Conservation (phyloP, 768 basidiomycete species). For the Mycena rosella region DNA sequence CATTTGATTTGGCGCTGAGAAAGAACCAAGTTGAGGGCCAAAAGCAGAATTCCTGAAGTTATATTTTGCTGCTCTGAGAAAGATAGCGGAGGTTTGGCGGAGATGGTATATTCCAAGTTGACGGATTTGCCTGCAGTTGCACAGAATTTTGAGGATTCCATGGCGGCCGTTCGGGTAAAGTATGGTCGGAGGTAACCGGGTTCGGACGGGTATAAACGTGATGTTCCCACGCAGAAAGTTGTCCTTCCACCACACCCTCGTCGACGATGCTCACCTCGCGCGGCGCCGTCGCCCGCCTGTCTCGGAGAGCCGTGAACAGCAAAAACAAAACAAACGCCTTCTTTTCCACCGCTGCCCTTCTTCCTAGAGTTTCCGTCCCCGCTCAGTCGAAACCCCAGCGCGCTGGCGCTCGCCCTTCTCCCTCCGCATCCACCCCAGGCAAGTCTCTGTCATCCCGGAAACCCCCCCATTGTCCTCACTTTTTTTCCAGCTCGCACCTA, state of each 20-base stretch:
- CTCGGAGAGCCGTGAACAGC: constrained; percentile 83
- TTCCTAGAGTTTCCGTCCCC: constrained; percentile 66
- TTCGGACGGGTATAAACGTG: neutral
- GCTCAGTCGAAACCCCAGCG: constrained; percentile 54
- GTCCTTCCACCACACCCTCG: constrained; percentile 37
- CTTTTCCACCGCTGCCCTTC: constrained; percentile 80
- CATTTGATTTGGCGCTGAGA: too few species aligned
- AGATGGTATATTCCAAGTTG: too few species aligned
- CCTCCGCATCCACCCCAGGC: constrained; percentile 66
- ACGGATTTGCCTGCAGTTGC: too few species aligned
- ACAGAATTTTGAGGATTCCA: too few species aligned
- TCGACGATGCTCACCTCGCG: constrained; percentile 87
- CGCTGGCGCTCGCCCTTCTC: constrained; percentile 61
- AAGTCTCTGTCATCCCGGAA: constrained; percentile 48
- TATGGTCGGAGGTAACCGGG: constrained; percentile 22
- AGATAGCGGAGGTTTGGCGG: too few species aligned
- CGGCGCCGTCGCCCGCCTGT: constrained; percentile 88
- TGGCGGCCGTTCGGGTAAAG: too few species aligned
- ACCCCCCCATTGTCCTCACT: constrained; percentile 17
- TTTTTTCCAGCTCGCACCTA: constrained; percentile 76
- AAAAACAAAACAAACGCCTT: constrained; percentile 83
- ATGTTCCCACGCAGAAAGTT: constrained; percentile 22
- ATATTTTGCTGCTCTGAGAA: neutral
- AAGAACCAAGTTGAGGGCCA: too few species aligned
- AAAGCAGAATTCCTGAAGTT: too few species aligned